Evolutionary conservation across 2,329 filamentous ascomycete genomes (phyloP).

Genomic region (Cercospora zeina): DNA sequence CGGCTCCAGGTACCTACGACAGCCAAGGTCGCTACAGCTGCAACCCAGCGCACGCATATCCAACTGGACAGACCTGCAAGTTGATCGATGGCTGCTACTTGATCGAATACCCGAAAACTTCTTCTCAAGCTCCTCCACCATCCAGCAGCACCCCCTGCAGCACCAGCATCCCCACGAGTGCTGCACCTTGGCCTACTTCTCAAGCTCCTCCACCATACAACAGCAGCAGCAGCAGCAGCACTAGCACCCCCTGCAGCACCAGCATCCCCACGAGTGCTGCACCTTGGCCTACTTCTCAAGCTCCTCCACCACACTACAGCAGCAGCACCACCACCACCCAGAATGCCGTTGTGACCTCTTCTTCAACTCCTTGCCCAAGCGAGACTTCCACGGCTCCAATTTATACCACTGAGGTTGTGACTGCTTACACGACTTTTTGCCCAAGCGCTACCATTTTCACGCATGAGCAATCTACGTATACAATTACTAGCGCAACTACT

Average conservation of each 20-base stretch:
- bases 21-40: slow-evolving; percentile 18
- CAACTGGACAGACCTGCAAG: slow-evolving; percentile 27
- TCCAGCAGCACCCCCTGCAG: too few relatives aligned
- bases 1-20: slow-evolving; percentile 13
- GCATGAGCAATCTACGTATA: slow-evolving; percentile 67
- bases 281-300: too few relatives aligned
- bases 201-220: too few relatives aligned
- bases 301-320: too few relatives aligned
- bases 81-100: slow-evolving; percentile 22
- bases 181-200: too few relatives aligned
- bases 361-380: slow-evolving; percentile 39
- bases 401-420: slow-evolving; percentile 57
- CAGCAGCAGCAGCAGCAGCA: too few relatives aligned
- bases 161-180: too few relatives aligned
- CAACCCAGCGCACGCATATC: slow-evolving; percentile 28
- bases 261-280: too few relatives aligned
- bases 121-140: neutral
- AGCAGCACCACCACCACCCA: too few relatives aligned
- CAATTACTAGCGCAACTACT: slow-evolving; percentile 54
- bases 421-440: slow-evolving; percentile 69
- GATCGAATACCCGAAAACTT: slow-evolving; percentile 21
- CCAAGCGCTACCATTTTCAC: slow-evolving; percentile 64
- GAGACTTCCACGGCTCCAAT: slow-evolving; percentile 38
- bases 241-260: too few relatives aligned
- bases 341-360: too few relatives aligned